phyloP scores from a whole-genome alignment of 306 rosid species.

The Bauhinia variegata region DNA sequence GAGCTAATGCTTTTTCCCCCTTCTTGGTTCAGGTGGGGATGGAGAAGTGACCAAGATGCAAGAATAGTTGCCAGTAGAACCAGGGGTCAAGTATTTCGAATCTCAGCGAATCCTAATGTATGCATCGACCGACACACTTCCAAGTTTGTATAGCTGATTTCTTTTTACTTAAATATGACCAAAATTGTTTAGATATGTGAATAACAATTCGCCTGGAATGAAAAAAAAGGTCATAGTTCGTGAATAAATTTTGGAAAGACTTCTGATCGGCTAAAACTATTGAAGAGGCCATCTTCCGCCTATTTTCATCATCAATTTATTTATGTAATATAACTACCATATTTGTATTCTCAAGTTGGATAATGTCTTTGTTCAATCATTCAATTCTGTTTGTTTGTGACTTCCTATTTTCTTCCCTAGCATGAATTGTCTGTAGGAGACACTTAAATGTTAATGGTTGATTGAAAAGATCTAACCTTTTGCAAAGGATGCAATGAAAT shows the following conservation, averaged over 20 bases:
- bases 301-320: neutral
- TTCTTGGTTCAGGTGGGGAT: constrained; percentile 66
- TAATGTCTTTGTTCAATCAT: neutral
- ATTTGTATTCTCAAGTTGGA: neutral
- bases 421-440: neutral
- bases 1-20: neutral
- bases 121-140: constrained; percentile 48
- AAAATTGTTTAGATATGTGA: constrained; percentile 48
- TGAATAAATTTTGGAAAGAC: neutral
- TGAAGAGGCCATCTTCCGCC: neutral
- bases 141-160: constrained; percentile 44
- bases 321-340: neutral
- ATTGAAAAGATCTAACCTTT: neutral
- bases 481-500: constrained; percentile 7
- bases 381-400: neutral
- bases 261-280: neutral
- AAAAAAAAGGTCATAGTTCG: neutral
- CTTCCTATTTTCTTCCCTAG: neutral
- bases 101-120: constrained; percentile 80
- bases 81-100: constrained; percentile 63
- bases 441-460: constrained; percentile 11
- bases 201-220: constrained; percentile 6
- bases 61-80: constrained; percentile 51
- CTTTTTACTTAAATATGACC: constrained; percentile 46
- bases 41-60: constrained; percentile 60